These are phyloP conservation scores for Dentipellis sp. DNA, from an alignment of 768 basidiomycete species.

Conservation along the genomic window DNA sequence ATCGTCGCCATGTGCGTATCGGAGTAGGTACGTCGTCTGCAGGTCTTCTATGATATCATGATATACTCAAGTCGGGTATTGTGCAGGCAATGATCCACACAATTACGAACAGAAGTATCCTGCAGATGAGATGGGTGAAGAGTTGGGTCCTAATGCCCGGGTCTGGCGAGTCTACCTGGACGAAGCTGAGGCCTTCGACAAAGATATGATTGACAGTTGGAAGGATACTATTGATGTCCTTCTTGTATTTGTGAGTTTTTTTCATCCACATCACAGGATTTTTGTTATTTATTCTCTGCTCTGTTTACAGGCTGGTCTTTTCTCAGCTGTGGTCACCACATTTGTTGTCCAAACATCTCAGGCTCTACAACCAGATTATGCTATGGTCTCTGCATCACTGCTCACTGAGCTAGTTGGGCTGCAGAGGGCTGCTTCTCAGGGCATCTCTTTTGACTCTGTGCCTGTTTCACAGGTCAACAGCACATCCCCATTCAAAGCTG, in stretches of 20 bases:
- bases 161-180: neutral
- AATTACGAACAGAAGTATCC: neutral
- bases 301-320: slow-evolving; percentile 4
- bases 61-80: neutral
- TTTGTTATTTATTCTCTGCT: neutral
- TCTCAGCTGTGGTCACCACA: slow-evolving; percentile 5
- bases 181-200: neutral
- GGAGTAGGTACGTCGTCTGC: too few relatives aligned
- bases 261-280: neutral
- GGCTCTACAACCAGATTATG: neutral
- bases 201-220: neutral
- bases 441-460: neutral
- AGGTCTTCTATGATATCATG: too few relatives aligned
- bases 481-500: neutral
- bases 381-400: neutral
- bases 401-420: neutral
- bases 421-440: neutral
- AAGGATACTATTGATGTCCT: neutral
- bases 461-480: neutral
- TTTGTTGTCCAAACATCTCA: slow-evolving; percentile 2
- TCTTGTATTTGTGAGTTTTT: neutral
- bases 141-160: neutral
- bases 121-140: neutral
- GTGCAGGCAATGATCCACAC: neutral
- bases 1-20: too few relatives aligned